Base-by-base conservation (phyloP, 768 basidiomycete genomes). In the Tricholoma matsutake region DNA sequence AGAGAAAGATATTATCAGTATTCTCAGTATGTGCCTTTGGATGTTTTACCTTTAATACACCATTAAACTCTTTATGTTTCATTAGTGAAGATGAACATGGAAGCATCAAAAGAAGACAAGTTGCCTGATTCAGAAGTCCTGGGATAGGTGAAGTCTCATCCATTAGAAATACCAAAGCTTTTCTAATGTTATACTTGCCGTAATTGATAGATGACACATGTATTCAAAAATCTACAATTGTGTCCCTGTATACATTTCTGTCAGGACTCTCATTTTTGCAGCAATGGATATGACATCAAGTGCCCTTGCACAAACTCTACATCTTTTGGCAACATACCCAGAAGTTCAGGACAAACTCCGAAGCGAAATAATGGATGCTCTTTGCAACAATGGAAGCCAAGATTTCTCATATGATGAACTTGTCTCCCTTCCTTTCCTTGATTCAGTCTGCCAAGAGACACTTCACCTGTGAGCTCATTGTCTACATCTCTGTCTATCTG, bases 251-350 rank as follows among this genome's bases (percentile, higher is more conserved):
- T 1, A 6, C 6, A 2, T 1, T n/a, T 51, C 18, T 54, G 7
- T 10, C 49, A 74, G 70, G 16, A 67, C 64, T 4, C 58, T 74
- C 25, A 66, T 68, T 7, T 69, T 73, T 55, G 79, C 80, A 0
- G 80, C 73, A 1, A 76, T 75, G 60, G 80, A 81, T 63, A 81
- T 79, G 0, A 81, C 81, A 0, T 79, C 80, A 5, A 70, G 65
- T 14, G 74, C 76, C 2, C 65, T 82, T 16, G 68, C 74, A 6
- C 72, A 76, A 1, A 73, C 69, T 11, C 49, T 83, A 13, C 64
- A 73, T 43, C 63, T 75, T 4, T 72, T 82, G 2, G 68, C 78
- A 2, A 56, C 61, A 4, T 62, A 73, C 58, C 65, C 61, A n/a
- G 67, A 72, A 13, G 67, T 66, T 1, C 76, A 77, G 56, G 71